Base-by-base conservation (phyloP, 768 basidiomycete genomes). In the Rhodotorula kratochvilovae region DNA sequence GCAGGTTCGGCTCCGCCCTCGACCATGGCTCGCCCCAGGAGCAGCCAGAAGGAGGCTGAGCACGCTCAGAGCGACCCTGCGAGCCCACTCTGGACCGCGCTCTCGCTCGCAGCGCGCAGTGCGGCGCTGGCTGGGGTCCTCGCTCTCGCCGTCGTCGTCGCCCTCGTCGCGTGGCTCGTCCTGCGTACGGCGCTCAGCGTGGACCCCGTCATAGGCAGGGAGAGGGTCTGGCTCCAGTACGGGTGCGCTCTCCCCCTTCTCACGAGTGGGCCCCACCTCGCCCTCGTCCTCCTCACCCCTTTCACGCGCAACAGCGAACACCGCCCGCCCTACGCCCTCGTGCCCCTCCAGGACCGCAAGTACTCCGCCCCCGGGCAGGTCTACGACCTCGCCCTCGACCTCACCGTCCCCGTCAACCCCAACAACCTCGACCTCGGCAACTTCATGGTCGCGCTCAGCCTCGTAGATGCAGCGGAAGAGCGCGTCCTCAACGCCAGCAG, bases 381-480 rank as follows among this genome's bases (percentile, higher is more conserved):
- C 13, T 71, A 67, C 48, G 70, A 71, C 43, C 6, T 71, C 16
- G 36, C 35, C 27, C 31, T 71, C n/a, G 70, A 71, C 45, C 23
- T 63, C 31, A 59, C 16, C 27, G 70, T 67, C n/a, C 70, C 70
- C n/a, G 62, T 43, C 57, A 67, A 66, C 19, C 31, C 59, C 12
- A 66, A 71, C 46, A 71, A 71, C 66, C 57, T 71, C 35, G 29
- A n/a, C 13, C 57, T 67, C 19, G 70, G 70, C 48, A 71, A 71
- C 48, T 71, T 71, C 25, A 71, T 71, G 70, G 56, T 55, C 27
- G 23, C 66, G 15, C 33, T 71, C 7, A 2, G 13, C 0, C 62
- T 71, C 12, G 3, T 71, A 39, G 62, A 54, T 33, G 13, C 25
- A 10, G 23, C 43, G 0, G 57, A n/a, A 0, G 50, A 45, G 4